Evolutionary conservation across 306 rosid genomes (phyloP), one percentile per base, ranked within the genome.

Genomic region (Vachellia collinsii): DNA sequence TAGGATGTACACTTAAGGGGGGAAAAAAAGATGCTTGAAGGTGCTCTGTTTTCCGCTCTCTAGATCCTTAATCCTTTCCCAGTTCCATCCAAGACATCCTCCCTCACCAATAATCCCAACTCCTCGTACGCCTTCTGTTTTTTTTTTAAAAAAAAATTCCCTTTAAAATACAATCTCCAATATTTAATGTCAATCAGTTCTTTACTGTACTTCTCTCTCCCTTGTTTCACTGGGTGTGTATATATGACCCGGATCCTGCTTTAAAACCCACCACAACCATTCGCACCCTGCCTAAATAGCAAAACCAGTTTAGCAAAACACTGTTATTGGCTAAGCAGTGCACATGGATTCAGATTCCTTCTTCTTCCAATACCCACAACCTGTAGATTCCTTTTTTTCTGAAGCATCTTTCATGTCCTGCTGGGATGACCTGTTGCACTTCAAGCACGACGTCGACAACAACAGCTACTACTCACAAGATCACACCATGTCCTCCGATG

Each of bases 271-370:
- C 19, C 20, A 25, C 1, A 22, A 16, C 8, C 12, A 59, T n/a
- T 8, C 39, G 17, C 38, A 9, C n/a, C n/a, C n/a, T n/a, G n/a
- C n/a, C 34, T 29, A 29, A 14, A 67, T n/a, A 68, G 29, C 72
- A 38, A 19, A 3, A 63, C 17, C 7, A 29, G 38, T 29, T 19
- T 42, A 22, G 44, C 47, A n/a, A 23, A 59, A 4, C 39, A 54
- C 9, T 12, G 41, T 3, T 29, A 4, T 23, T 4, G 17, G 36
- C 12, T 23, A 4, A 7, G 7, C 1, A 11, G 6, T 11, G 17
- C 39, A 11, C 12, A 79, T 87, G 84, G 84, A 87, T 72, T 84
- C 79, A 17, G 84, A 81, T 81, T 79, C 77, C 11, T 51, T 38
- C 54, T 9, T 75, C 39, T 75, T 63, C 70, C 71, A 75, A 17